Percentiles rank a stretch among this genome's conserved stretches.
phyloP scores from a whole-genome alignment of 148 eudicot genomes.

The Vaccinium corymbosum region DNA sequence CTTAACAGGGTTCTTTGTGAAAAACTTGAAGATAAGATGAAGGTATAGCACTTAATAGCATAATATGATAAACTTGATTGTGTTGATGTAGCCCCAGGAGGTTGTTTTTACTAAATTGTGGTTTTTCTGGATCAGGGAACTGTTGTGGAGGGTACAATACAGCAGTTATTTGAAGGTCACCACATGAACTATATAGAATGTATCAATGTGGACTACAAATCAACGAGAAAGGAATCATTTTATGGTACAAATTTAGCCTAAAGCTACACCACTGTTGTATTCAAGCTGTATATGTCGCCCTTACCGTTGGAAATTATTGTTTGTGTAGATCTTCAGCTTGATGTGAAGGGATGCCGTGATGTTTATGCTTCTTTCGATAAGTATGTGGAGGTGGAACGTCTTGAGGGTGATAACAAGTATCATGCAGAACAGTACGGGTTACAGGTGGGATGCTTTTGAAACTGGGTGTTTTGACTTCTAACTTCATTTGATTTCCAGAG shows the following conservation, averaged over 20 bases:
- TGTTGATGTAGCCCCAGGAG: neutral
- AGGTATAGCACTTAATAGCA: slow-evolving; percentile 40
- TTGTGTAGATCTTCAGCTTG: slow-evolving; percentile 84
- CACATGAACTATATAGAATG: slow-evolving; percentile 97
- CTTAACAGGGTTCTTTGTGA: slow-evolving; percentile 88
- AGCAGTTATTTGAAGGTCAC: slow-evolving; percentile 91
- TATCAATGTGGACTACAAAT: slow-evolving; percentile 87
- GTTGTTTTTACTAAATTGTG: neutral
- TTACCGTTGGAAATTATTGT: neutral
- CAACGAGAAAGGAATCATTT: slow-evolving; percentile 93
- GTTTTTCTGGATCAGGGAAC: slow-evolving; percentile 66
- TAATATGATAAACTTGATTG: neutral
- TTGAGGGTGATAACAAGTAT: slow-evolving; percentile 95
- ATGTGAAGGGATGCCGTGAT: slow-evolving; percentile 95
- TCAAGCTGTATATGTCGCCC: neutral
- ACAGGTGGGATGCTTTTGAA: slow-evolving; percentile 46
- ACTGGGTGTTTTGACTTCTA: neutral
- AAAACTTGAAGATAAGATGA: slow-evolving; percentile 98
- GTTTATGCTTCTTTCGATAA: slow-evolving; percentile 97
- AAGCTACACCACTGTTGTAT: neutral
- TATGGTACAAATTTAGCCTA: slow-evolving; percentile 51
- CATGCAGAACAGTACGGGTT: slow-evolving; percentile 87
- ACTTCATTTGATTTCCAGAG: neutral
- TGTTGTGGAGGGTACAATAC: slow-evolving; percentile 98
- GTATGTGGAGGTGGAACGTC: slow-evolving; percentile 94